A percentile compares a stretch with the other conserved stretches of the same genome.
Evolutionary conservation across 371 early-diverging fungal genomes (phyloP).

Genomic region (Aphelidium insulamus): DNA sequence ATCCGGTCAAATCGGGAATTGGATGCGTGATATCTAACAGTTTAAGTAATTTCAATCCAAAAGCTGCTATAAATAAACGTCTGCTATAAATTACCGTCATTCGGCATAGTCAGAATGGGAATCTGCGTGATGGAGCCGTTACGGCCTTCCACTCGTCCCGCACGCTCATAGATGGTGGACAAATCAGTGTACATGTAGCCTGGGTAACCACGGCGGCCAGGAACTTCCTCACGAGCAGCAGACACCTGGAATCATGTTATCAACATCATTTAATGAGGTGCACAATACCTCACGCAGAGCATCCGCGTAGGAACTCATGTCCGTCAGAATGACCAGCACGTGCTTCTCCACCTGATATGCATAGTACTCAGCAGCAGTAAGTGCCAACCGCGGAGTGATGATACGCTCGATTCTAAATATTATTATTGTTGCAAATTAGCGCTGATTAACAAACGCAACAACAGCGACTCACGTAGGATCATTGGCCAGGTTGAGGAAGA

Average conservation of each 20-base stretch:
- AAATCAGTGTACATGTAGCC: conserved; percentile 99
- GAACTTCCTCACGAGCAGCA: conserved; percentile 99
- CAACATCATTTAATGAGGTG: neutral
- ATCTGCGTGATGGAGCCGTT: conserved; percentile 99
- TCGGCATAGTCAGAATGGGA: conserved; percentile 99
- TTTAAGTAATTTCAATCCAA: too few relatives aligned
- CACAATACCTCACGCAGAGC: conserved; percentile 86
- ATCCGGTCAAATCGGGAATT: conserved; percentile 99
- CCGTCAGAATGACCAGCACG: conserved; percentile 99
- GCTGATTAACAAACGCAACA: conserved; percentile 2
- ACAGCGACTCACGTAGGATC: conserved; percentile 78
- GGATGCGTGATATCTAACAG: conserved; percentile 99
- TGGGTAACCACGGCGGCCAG: conserved; percentile 99
- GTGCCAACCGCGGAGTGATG: conserved; percentile 97
- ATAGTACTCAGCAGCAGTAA: conserved; percentile 99
- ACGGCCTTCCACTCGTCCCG: conserved; percentile 97
- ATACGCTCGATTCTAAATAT: conserved; percentile 86
- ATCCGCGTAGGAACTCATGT: conserved; percentile 99
- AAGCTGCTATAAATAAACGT: neutral
- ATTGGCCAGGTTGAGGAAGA: conserved; percentile 99
- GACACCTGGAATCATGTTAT: conserved; percentile 29
- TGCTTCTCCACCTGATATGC: conserved; percentile 99
- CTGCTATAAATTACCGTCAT: conserved; percentile 56
- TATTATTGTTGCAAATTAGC: neutral
- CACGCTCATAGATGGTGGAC: conserved; percentile 99